phyloP scores from a whole-genome alignment of 768 basidiomycete genomes.

The Psilocybe subaeruginosa region DNA sequence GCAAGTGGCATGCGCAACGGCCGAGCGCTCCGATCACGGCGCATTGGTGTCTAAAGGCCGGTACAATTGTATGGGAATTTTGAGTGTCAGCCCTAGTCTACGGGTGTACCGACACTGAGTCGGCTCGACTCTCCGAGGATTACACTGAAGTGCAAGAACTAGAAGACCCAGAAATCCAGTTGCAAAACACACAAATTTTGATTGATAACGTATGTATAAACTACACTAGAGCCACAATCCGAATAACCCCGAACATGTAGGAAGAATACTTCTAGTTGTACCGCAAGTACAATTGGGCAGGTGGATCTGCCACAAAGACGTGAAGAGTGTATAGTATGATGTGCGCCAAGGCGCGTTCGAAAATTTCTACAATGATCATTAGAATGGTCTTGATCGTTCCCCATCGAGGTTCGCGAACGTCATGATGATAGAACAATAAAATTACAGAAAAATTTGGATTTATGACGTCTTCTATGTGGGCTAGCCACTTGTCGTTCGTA shows the following conservation, averaged over 20 bases:
- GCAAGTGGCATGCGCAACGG: neutral
- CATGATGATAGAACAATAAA: slow-evolving; percentile 4
- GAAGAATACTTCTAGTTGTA: neutral
- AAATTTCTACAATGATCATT: neutral
- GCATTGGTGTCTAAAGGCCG: neutral
- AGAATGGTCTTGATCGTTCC: neutral
- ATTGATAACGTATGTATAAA: neutral
- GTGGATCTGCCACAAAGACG: neutral
- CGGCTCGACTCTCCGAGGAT: neutral
- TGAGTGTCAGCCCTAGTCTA: neutral
- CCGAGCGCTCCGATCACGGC: neutral
- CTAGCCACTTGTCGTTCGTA: neutral
- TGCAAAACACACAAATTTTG: neutral
- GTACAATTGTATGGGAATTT: neutral
- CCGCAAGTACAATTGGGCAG: neutral
- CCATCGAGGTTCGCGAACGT: neutral
- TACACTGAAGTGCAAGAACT: no score
- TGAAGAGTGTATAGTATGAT: neutral
- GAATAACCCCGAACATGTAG: neutral
- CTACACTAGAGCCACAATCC: neutral
- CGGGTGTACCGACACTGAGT: neutral
- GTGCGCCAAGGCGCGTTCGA: neutral
- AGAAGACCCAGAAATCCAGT: neutral
- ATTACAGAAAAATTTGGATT: slow-evolving; percentile 1
- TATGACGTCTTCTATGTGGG: slow-evolving; percentile 1